Base-by-base conservation (phyloP, 306 rosid species). In the Datisca glomerata region DNA sequence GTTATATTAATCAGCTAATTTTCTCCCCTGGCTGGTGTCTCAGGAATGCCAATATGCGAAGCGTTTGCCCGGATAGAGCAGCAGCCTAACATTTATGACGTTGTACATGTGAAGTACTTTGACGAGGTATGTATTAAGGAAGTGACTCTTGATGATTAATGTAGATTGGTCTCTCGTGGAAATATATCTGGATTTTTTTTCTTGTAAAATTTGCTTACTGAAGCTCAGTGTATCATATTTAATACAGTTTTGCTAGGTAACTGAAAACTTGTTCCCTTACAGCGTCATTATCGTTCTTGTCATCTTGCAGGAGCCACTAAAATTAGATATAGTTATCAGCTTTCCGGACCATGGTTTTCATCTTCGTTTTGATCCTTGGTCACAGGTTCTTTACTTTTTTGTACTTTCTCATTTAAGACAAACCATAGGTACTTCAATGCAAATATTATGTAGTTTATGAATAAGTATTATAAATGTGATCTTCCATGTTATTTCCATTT, bases 281-380 rank as follows among this genome's bases (percentile, higher is more conserved):
- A n/a, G n/a, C n/a, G n/a, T n/a, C n/a, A n/a, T n/a, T n/a, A n/a
- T n/a, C n/a, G 11, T 43, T 40, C 18, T 14, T 52, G 0, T 31
- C 27, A 32, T 31, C 9, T 14, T 54, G 70, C 75, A 91, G 98
- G 98, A 91, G 37, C 98, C 98, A 0, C 65, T 91, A 3, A 78
- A 75, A 68, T 53, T 84, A 61, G 98, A 91, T 56, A 64, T 80
- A 42, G 98, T 91, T 50, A 80, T 91, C 63, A 80, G 92, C 74
- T 91, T 91, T 61, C 98, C 98, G 0, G 98, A 91, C 59, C 98
- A 91, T 35, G 98, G 98, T 17, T 91, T 84, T 65, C 96, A 91
- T 75, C 92, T 91, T 40, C 92, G 98, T 3, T 91, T 91, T 21
- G 96, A 91, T 72, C 86, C 98, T 3, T 80, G 96, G 94, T 91